phyloP scores from a whole-genome alignment of 1,284 basidiomycete species.

The Marasmius tenuissimus region DNA sequence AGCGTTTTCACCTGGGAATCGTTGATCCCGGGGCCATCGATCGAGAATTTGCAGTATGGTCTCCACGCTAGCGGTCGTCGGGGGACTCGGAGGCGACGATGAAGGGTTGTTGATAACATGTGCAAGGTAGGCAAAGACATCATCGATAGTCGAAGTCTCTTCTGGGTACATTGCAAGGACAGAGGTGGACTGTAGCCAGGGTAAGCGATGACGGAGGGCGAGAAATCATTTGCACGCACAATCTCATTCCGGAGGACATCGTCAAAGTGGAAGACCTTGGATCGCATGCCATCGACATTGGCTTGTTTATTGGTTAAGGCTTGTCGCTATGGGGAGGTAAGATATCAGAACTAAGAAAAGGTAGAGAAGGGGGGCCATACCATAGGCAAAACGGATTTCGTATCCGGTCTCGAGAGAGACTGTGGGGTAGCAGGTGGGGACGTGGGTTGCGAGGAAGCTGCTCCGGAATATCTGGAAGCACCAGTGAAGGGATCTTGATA shows the following conservation, averaged over 20 bases:
- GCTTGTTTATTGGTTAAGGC: conserved; percentile 82
- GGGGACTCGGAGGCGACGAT: conserved; percentile 29
- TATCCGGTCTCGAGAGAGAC: conserved; percentile 8
- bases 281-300: conserved; percentile 84
- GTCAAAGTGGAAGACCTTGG: conserved; percentile 84
- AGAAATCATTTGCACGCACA: conserved; percentile 38
- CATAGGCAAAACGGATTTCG: conserved; percentile 50
- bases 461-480: conserved; percentile 55
- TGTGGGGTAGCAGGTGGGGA: conserved; percentile 22
- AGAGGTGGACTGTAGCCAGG: conserved; percentile 55
- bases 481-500: conserved; percentile 75
- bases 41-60: conserved; percentile 66
- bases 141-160: conserved; percentile 64
- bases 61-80: conserved; percentile 56
- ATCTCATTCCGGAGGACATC: conserved; percentile 68
- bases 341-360: conserved; percentile 4
- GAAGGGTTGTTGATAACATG: conserved; percentile 44
- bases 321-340: conserved; percentile 38
- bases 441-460: conserved; percentile 17
- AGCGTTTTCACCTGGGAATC: conserved; percentile 73
- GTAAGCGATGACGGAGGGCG: conserved; percentile 6
- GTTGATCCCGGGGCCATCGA: conserved; percentile 78
- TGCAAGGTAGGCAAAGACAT: conserved; percentile 66
- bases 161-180: conserved; percentile 68
- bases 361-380: conserved; percentile 37